These are phyloP conservation scores for Rauvolfia tetraphylla DNA, from an alignment of 257 asterid species.

Conservation along the genomic window DNA sequence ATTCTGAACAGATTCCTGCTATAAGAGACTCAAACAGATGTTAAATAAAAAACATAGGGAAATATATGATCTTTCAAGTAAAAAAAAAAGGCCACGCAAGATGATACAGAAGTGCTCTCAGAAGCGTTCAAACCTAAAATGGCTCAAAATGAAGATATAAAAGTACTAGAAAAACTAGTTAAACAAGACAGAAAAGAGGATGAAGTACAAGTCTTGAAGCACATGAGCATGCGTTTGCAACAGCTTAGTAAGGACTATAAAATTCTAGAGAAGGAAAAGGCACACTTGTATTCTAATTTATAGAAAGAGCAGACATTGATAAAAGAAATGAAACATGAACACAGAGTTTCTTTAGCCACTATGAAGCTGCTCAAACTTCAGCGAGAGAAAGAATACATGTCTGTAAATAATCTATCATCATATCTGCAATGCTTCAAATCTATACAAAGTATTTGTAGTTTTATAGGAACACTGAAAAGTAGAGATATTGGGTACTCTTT, in stretches of 20 bases:
- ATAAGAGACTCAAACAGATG: conserved; percentile 64
- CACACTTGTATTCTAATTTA: conserved; percentile 39
- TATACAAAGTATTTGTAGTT: too few relatives aligned
- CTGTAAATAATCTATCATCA: too few relatives aligned
- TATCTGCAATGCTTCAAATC: too few relatives aligned
- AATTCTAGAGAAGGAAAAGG: conserved; percentile 46
- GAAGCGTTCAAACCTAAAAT: conserved; percentile 25
- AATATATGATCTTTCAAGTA: conserved; percentile 52
- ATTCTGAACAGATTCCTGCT: conserved; percentile 78
- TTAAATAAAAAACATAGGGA: conserved; percentile 68
- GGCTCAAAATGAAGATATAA: conserved; percentile 34
- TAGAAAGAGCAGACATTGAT: conserved; percentile 44
- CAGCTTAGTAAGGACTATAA: conserved; percentile 49
- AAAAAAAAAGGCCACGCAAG: conserved; percentile 40
- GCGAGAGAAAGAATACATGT: too few relatives aligned
- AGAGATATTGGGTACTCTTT: too few relatives aligned
- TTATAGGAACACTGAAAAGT: too few relatives aligned
- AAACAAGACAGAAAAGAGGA: conserved; percentile 33
- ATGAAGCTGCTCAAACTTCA: conserved; percentile 41
- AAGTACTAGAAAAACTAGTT: conserved; percentile 14
- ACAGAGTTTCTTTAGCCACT: conserved; percentile 36
- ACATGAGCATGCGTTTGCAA: conserved; percentile 40
- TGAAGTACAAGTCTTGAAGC: conserved; percentile 50
- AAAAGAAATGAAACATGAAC: conserved; percentile 44
- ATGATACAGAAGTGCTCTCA: conserved; percentile 36